These are phyloP conservation scores for Trichosporon sp. DNA, from an alignment of 1,284 basidiomycete species.

Conservation along the genomic window DNA sequence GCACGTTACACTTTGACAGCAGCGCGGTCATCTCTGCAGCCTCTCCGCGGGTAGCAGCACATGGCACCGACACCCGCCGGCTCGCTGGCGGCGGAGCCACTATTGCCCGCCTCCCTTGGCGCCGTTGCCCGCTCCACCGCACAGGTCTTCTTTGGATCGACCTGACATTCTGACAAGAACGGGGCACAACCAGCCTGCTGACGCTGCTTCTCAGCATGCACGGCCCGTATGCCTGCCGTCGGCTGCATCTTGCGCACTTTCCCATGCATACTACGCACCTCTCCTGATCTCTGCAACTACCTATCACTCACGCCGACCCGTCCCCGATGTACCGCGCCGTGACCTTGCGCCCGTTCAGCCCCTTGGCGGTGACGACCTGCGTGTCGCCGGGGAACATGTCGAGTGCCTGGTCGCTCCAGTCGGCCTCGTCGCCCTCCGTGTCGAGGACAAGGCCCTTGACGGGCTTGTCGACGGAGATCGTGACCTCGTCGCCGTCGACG, in stretches of 20 bases:
- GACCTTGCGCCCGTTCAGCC: conserved; percentile 62
- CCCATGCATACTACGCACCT: too few relatives aligned
- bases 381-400: conserved; percentile 79
- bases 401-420: conserved; percentile 80
- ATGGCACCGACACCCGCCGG: not conserved
- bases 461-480: conserved; percentile 61
- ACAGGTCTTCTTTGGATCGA: too few relatives aligned
- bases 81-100: not conserved
- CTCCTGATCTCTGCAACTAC: too few relatives aligned
- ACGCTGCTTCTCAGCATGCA: too few relatives aligned
- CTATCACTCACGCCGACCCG: conserved; percentile 3
- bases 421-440: conserved; percentile 58
- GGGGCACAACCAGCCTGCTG: too few relatives aligned
- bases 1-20: too few relatives aligned
- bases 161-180: too few relatives aligned
- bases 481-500: conserved; percentile 60
- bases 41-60: too few relatives aligned
- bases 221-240: too few relatives aligned
- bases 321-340: conserved; percentile 52
- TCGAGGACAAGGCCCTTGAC: conserved; percentile 81
- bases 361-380: conserved; percentile 60
- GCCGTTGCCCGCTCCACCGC: not conserved
- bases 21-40: too few relatives aligned
- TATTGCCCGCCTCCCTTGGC: not conserved
- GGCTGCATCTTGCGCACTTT: too few relatives aligned